These are phyloP conservation scores for Magnolia sinica DNA, from an alignment of 164 flowering plant genomes.

Conservation along the genomic window DNA sequence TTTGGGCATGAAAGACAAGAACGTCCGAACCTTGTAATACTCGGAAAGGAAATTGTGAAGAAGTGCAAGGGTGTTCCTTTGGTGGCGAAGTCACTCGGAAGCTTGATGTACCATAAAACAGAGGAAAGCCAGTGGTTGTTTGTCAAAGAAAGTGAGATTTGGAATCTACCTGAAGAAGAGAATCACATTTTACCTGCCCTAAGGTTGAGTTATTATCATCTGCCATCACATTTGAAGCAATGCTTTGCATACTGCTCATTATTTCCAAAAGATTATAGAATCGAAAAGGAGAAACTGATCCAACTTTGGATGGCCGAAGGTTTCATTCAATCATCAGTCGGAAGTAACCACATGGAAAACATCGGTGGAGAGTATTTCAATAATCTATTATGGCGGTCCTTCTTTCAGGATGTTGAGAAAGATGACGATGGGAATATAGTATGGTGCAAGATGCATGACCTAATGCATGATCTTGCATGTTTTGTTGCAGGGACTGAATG, in stretches of 20 bases:
- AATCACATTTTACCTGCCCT: slow-evolving; percentile 13
- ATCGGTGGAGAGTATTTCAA: slow-evolving; percentile 1
- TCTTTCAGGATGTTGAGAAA: slow-evolving; percentile 2
- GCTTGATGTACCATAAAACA: slow-evolving; percentile 6
- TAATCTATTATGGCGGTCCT: slow-evolving; percentile 4
- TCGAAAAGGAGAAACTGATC: slow-evolving; percentile 9
- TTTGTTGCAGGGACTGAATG: neutral
- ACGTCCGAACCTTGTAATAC: neutral
- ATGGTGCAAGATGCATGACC: slow-evolving; percentile 12
- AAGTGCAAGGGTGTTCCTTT: slow-evolving; percentile 18
- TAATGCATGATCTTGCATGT: slow-evolving; percentile 12
- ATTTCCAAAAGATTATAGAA: slow-evolving; percentile 12
- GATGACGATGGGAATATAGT: slow-evolving; percentile 1
- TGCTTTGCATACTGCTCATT: slow-evolving; percentile 19
- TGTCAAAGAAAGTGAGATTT: slow-evolving; percentile 12
- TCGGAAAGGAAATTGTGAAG: slow-evolving; percentile 6
- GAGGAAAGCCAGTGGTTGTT: slow-evolving; percentile 7
- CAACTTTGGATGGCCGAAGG: slow-evolving; percentile 22
- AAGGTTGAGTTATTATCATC: slow-evolving; percentile 14
- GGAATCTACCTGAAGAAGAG: neutral
- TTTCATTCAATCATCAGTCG: slow-evolving; percentile 1
- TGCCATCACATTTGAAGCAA: slow-evolving; percentile 19
- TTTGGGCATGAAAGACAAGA: neutral
- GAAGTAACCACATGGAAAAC: slow-evolving; percentile 6
- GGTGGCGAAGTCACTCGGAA: slow-evolving; percentile 7